Conservation (phyloP, 306 rosid species). For the Vigna mungo region DNA sequence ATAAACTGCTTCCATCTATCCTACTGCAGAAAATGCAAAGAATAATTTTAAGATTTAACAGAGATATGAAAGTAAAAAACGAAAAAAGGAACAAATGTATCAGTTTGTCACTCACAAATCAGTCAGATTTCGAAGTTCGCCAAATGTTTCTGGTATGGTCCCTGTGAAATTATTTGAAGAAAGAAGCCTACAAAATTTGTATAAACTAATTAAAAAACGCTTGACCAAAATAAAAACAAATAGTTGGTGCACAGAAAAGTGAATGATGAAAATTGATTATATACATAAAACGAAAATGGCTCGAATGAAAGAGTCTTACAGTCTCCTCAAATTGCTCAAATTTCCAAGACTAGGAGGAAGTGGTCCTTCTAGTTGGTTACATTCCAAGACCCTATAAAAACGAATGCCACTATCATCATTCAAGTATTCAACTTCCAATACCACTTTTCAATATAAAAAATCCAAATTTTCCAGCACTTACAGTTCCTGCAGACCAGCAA, state of each 20-base stretch:
- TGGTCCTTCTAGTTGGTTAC: slow-evolving; percentile 62
- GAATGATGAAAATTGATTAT: not conserved
- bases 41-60: slow-evolving; percentile 30
- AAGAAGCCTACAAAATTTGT: slow-evolving; percentile 59
- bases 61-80: not conserved
- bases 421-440: slow-evolving; percentile 10
- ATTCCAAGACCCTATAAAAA: slow-evolving; percentile 65
- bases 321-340: slow-evolving; percentile 57
- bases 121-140: slow-evolving; percentile 62
- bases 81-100: not conserved
- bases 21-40: slow-evolving; percentile 61
- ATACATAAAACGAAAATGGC: not conserved
- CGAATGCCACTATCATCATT: slow-evolving; percentile 15
- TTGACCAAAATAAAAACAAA: not conserved
- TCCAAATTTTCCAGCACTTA: slow-evolving; percentile 48
- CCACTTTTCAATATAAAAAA: not conserved
- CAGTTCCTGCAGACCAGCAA: slow-evolving; percentile 59
- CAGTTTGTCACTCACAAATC: slow-evolving; percentile 64
- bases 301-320: slow-evolving; percentile 56
- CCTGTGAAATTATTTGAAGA: slow-evolving; percentile 76
- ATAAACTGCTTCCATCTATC: slow-evolving; percentile 74
- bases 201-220: not conserved
- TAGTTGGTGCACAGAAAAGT: not conserved
- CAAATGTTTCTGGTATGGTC: slow-evolving; percentile 63
- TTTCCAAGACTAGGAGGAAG: slow-evolving; percentile 74